Conservation (phyloP, 164 flowering plant species). For the Vitis labrusca region DNA sequence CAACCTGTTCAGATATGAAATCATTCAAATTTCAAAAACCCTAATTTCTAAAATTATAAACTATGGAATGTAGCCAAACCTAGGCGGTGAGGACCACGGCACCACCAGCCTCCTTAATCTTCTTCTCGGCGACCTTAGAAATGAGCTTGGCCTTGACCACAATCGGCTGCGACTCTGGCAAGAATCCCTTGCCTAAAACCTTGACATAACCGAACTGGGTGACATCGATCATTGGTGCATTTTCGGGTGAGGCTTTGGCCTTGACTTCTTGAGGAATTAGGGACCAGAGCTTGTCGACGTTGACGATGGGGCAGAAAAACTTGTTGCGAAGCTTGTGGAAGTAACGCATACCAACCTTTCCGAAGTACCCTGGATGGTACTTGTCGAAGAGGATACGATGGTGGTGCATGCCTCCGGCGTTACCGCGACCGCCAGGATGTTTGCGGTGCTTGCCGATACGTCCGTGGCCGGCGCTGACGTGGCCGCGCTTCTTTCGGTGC, state of each 20-base stretch:
- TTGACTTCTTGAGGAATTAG: slow-evolving; percentile 61
- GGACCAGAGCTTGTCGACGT: slow-evolving; percentile 73
- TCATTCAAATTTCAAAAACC: neutral
- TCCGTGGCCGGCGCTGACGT: slow-evolving; percentile 79
- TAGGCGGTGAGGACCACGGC: slow-evolving; percentile 77
- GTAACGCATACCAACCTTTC: slow-evolving; percentile 79
- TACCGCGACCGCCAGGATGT: slow-evolving; percentile 84
- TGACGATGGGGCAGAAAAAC: slow-evolving; percentile 70
- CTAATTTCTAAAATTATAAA: neutral
- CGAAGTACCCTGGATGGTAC: slow-evolving; percentile 83
- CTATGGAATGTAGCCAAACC: slow-evolving; percentile 5
- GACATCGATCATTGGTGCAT: slow-evolving; percentile 58
- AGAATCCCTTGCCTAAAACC: slow-evolving; percentile 65
- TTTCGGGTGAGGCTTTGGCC: slow-evolving; percentile 45
- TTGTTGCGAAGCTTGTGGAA: slow-evolving; percentile 71
- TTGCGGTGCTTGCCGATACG: slow-evolving; percentile 80
- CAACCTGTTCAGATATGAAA: neutral
- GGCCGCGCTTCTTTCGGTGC: slow-evolving; percentile 82
- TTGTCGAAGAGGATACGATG: slow-evolving; percentile 83
- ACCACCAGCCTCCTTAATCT: slow-evolving; percentile 75
- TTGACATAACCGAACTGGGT: slow-evolving; percentile 71
- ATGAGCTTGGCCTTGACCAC: slow-evolving; percentile 75
- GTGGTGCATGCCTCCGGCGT: slow-evolving; percentile 84
- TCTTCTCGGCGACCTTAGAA: slow-evolving; percentile 61
- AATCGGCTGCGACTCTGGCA: slow-evolving; percentile 52